Percentiles rank a stretch among this genome's conserved stretches.
Conservation (phyloP, 257 asterid species). For the Solanum pennellii region DNA sequence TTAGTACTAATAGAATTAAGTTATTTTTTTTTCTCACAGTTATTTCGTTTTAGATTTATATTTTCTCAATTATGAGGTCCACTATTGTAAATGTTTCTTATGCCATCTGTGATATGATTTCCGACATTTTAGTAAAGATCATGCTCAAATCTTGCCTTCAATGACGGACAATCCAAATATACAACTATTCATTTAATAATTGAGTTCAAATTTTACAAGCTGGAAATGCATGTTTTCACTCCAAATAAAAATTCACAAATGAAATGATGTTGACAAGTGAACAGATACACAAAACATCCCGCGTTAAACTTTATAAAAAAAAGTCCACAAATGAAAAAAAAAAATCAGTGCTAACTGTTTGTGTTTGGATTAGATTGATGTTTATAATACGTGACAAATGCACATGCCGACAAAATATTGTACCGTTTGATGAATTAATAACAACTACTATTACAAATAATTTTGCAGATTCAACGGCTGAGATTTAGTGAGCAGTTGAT, state of each 20-base stretch:
- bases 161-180: background rate
- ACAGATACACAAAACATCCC: background rate
- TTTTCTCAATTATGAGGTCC: background rate
- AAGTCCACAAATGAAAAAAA: background rate
- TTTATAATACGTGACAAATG: background rate
- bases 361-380: background rate
- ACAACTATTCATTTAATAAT: background rate
- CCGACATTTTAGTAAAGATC: background rate
- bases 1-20: background rate
- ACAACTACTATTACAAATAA: background rate
- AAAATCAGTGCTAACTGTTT: background rate
- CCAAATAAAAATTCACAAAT: background rate
- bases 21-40: background rate
- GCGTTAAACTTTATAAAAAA: too few relatives aligned
- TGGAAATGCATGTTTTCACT: background rate
- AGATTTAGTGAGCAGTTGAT: constrained; percentile 11
- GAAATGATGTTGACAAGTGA: background rate
- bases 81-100: background rate
- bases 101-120: background rate
- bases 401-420: background rate
- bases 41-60: background rate
- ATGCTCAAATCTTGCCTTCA: background rate
- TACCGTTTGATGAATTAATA: constrained; percentile 10
- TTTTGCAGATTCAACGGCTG: background rate
- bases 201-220: background rate